phyloP scores from a whole-genome alignment of 139 green algal genomes.

The Auxenochlorella protothecoides region DNA sequence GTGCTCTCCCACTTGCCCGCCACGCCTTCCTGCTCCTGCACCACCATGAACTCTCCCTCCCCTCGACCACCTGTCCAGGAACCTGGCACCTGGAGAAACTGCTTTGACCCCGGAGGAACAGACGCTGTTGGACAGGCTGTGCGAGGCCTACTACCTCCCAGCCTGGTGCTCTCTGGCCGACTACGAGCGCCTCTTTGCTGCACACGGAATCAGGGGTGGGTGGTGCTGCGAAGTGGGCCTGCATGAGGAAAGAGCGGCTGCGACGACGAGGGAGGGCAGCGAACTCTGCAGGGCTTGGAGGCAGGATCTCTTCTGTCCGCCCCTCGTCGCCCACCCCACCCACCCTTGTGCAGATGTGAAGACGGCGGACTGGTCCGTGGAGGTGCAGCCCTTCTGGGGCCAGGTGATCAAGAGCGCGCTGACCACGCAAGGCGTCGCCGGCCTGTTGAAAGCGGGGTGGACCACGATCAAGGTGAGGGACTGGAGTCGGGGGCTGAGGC shows the following conservation, averaged over 20 bases:
- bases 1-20: no score
- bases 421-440: conserved; percentile 56
- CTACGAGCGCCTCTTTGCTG: conserved; percentile 66
- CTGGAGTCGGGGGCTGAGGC: no score
- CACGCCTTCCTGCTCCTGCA: no score
- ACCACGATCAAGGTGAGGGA: conserved; percentile 67
- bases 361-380: conserved; percentile 74
- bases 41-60: no score
- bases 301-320: not conserved
- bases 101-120: conserved; percentile 39
- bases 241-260: not conserved
- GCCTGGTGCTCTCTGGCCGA: conserved; percentile 85
- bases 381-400: conserved; percentile 90
- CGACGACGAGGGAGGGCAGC: not conserved
- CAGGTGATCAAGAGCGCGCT: conserved; percentile 83
- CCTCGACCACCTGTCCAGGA: conserved; percentile 29
- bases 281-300: no score
- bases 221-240: not conserved
- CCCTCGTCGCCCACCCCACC: not conserved
- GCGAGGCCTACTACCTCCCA: conserved; percentile 95
- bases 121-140: conserved; percentile 82
- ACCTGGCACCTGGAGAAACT: conserved; percentile 32
- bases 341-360: conserved; percentile 37
- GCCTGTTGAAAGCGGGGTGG: conserved; percentile 74
- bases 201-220: conserved; percentile 27